phyloP scores from a whole-genome alignment of 1,139 yeast genomes.

The Protomyces inundatus region DNA sequence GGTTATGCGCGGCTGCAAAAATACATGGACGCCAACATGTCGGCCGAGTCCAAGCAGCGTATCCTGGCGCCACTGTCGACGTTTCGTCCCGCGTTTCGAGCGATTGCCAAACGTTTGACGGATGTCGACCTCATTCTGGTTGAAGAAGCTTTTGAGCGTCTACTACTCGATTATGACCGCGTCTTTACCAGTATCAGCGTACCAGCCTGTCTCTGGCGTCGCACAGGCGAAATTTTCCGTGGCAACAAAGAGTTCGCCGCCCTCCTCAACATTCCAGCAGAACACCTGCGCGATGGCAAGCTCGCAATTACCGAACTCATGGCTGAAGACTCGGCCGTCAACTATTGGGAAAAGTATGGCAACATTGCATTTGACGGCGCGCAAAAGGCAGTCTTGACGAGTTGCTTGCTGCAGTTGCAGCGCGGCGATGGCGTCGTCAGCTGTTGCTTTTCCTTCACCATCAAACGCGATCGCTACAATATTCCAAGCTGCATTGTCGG shows the following conservation, averaged over 20 bases:
- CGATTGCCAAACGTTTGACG: slow-evolving; percentile 82
- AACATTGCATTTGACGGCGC: slow-evolving; percentile 94
- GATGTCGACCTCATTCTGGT: slow-evolving; percentile 89
- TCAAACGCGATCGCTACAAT: slow-evolving; percentile 84
- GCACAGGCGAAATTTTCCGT: slow-evolving; percentile 93
- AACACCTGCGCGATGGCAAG: slow-evolving; percentile 87
- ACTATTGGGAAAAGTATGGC: slow-evolving; percentile 96
- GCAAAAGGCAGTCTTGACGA: slow-evolving; percentile 88
- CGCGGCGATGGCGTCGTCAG: slow-evolving; percentile 53
- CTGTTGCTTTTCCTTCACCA: slow-evolving; percentile 92
- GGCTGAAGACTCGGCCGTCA: slow-evolving; percentile 97
- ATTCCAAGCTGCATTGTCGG: slow-evolving; percentile 97
- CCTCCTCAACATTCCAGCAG: slow-evolving; percentile 84
- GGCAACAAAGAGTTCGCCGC: slow-evolving; percentile 97
- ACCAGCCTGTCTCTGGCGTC: slow-evolving; percentile 95
- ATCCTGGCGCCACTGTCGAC: slow-evolving; percentile 79
- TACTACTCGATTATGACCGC: slow-evolving; percentile 88
- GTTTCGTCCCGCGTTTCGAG: slow-evolving; percentile 89
- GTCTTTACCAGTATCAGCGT: slow-evolving; percentile 97
- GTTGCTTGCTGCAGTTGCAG: slow-evolving; percentile 78
- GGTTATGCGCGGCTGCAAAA: slow-evolving; percentile 87
- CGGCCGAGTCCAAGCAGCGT: slow-evolving; percentile 75
- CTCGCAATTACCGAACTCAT: slow-evolving; percentile 87
- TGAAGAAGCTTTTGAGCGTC: slow-evolving; percentile 89
- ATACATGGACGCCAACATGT: slow-evolving; percentile 93